A percentile compares a stretch with the other conserved stretches of the same genome.
Conservation (phyloP, 208 protist species). For the Plasmodiophora brassicae region DNA sequence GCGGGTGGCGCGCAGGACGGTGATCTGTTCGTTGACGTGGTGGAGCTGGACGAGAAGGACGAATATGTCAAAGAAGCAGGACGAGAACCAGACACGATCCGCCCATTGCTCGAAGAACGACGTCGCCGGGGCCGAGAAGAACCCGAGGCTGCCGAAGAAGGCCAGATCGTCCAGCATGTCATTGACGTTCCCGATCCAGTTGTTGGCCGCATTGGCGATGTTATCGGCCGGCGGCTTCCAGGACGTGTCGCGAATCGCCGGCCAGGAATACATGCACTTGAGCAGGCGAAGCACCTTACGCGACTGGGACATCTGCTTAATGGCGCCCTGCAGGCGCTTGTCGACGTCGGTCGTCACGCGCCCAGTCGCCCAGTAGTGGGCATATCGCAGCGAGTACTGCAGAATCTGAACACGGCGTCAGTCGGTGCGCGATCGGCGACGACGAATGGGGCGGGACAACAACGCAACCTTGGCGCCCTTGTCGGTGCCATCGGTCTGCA, state of each 20-base stretch:
- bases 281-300: not conserved
- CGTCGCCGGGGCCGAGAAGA: not conserved
- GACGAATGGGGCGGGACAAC: not conserved
- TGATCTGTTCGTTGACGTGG: not conserved
- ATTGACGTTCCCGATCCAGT: not conserved
- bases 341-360: not conserved
- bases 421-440: not conserved
- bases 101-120: not conserved
- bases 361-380: not conserved
- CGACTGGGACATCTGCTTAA: not conserved
- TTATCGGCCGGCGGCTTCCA: not conserved
- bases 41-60: not conserved
- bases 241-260: not conserved
- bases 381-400: not conserved
- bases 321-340: not conserved
- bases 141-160: not conserved
- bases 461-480: not conserved
- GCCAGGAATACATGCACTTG: not conserved
- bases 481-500: not conserved
- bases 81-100: not conserved
- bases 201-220: not conserved
- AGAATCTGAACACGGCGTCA: not conserved
- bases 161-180: not conserved
- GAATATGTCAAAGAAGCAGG: not conserved
- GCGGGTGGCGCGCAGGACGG: not conserved